Base-by-base conservation (phyloP, 345 rosid species). In the Hypericum perforatum region DNA sequence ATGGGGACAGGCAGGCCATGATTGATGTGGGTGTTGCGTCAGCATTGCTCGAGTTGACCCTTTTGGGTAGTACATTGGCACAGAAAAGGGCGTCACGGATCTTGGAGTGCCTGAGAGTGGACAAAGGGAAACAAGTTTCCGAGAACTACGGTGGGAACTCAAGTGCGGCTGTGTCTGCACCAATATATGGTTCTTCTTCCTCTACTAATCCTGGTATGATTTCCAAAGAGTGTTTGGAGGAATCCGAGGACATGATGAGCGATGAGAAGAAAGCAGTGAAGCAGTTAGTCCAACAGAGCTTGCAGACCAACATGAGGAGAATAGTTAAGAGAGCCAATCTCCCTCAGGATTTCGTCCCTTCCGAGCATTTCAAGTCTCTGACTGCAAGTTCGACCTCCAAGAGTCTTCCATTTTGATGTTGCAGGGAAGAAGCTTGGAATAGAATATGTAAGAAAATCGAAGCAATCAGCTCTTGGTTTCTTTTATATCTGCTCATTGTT, bases 81-180 rank as follows among this genome's bases (percentile, higher is more conserved):
- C 98, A 92, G 67, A 92, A 92, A 68, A 76, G 98, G 74, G 96
- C 98, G 12, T 87, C 95, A 3, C 85, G 96, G 82, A 81, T 92
- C 55, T 51, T 92, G 56, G 96, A 92, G 39, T 75, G 79, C 52
- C 48, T 92, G 63, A 77, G 90, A 64, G 74, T 85, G 6, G 89
- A 81, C 57, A 92, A 92, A 78, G 98, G 95, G 66, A 92, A 92
- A 64, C 95, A 78, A 75, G 79, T 87, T 50, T 76, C 80, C 5
- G 83, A 73, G 59, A 76, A 63, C 55, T 81, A 62, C 0, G 77
- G 73, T 7, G 84, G 82, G 16, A 82, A 76, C 51, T 48, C 72
- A 49, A 72, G 80, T 40, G 67, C 73, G 39, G 72, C 95, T 0
- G 82, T 87, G 7, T 92, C 98, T 6, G 98, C 95, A 57, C 98